Evolutionary conservation across 2,329 filamentous ascomycete genomes (phyloP).

Genomic region (Plectosphaerella cucumerina): DNA sequence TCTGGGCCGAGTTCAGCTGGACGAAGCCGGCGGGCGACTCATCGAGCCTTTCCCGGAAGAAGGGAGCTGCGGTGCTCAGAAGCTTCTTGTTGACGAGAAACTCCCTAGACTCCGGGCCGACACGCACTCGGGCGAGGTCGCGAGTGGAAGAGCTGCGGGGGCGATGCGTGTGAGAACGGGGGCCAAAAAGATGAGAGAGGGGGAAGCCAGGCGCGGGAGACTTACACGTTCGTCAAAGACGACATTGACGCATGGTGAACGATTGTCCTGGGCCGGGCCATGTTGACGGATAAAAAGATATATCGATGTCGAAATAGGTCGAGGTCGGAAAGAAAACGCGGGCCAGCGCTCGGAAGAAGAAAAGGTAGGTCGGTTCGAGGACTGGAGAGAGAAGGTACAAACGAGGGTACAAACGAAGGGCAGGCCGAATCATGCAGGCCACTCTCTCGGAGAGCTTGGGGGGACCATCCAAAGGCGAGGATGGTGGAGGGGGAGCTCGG

Average conservation of each 20-base stretch:
- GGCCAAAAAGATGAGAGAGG: background rate
- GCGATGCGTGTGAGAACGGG: background rate
- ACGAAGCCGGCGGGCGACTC: constrained; percentile 20
- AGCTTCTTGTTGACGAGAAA: constrained; percentile 40
- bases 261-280: constrained; percentile 11
- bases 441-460: constrained; percentile 14
- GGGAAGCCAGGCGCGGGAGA: background rate
- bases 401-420: constrained; percentile 1
- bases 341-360: constrained; percentile 8
- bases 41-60: constrained; percentile 43
- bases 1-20: constrained; percentile 11
- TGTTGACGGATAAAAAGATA: constrained; percentile 5
- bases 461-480: background rate
- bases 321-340: constrained; percentile 1
- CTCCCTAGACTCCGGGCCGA: constrained; percentile 35
- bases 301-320: background rate
- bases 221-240: constrained; percentile 6
- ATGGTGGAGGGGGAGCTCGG: background rate
- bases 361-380: background rate
- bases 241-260: constrained; percentile 7
- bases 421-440: constrained; percentile 6
- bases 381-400: background rate
- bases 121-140: constrained; percentile 29
- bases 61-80: constrained; percentile 40
- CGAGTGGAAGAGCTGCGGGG: constrained; percentile 4